These are phyloP conservation scores for Incumbomyces delicatus DNA, from an alignment of 2,329 filamentous ascomycete species.

Conservation along the genomic window DNA sequence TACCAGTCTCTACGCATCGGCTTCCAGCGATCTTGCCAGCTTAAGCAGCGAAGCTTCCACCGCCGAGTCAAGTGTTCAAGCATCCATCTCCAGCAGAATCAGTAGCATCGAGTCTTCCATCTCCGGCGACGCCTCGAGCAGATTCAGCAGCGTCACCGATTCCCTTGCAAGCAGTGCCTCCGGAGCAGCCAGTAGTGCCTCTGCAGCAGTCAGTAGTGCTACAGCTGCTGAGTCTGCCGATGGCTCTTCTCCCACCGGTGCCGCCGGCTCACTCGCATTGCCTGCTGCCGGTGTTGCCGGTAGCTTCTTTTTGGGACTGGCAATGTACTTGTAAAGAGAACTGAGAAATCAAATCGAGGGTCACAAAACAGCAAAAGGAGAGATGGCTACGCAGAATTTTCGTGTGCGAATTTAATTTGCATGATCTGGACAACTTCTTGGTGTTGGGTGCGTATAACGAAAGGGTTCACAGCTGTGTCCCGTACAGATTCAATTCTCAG, in stretches of 20 bases:
- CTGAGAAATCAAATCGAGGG: background rate
- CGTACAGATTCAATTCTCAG: too few relatives aligned
- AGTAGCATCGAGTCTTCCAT: background rate
- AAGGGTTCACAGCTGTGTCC: too few relatives aligned
- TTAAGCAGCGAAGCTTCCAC: background rate
- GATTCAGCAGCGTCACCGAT: background rate
- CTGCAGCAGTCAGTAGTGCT: background rate
- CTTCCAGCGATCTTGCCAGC: background rate
- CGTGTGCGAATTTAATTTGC: too few relatives aligned
- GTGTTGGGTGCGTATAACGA: too few relatives aligned
- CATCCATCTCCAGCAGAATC: background rate
- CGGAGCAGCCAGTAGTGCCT: background rate
- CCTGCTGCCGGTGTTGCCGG: constrained; percentile 6
- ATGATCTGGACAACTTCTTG: too few relatives aligned
- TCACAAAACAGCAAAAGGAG: too few relatives aligned
- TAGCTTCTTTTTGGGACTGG: constrained; percentile 5
- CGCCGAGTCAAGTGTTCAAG: background rate
- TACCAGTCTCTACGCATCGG: background rate
- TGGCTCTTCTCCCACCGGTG: background rate
- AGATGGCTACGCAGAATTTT: too few relatives aligned
- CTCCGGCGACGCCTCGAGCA: background rate
- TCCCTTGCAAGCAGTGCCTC: background rate
- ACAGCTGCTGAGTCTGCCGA: background rate
- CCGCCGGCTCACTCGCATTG: background rate
- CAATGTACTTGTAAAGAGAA: constrained; percentile 2